Percentiles rank a stretch among this genome's conserved stretches.
phyloP scores from a whole-genome alignment of 441 rosid species.

The Sinapis alba region DNA sequence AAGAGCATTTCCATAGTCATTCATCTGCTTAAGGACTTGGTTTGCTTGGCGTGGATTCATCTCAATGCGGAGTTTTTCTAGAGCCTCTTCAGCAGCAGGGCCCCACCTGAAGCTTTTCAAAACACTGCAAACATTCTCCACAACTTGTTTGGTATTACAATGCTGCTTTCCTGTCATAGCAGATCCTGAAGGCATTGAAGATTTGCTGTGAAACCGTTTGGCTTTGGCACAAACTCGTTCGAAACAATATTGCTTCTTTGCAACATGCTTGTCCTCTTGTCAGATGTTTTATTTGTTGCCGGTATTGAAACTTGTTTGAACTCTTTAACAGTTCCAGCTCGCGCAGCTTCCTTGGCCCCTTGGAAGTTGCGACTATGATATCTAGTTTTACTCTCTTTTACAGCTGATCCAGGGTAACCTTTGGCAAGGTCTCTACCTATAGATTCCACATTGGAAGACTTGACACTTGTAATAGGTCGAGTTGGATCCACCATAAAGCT shows the following conservation, averaged over 20 bases:
- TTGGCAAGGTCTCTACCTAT: conserved; percentile 58
- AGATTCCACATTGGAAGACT: conserved; percentile 56
- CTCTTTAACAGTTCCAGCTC: conserved; percentile 43
- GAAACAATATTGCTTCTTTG: conserved; percentile 48
- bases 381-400: conserved; percentile 38
- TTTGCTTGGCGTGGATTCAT: conserved; percentile 86
- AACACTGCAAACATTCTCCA: conserved; percentile 61
- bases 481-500: conserved; percentile 66
- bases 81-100: conserved; percentile 71
- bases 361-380: conserved; percentile 40
- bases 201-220: conserved; percentile 47
- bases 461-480: conserved; percentile 49
- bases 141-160: conserved; percentile 43
- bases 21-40: conserved; percentile 80
- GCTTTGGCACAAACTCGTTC: conserved; percentile 37
- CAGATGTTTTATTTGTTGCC: conserved; percentile 41
- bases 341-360: conserved; percentile 42
- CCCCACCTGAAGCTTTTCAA: conserved; percentile 68
- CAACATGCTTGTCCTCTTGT: conserved; percentile 48
- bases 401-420: conserved; percentile 55
- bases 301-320: conserved; percentile 48
- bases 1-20: conserved; percentile 77
- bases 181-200: conserved; percentile 40
- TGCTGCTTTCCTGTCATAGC: conserved; percentile 46
- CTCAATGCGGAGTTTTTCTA: conserved; percentile 49